Evolutionary conservation across 2,329 filamentous ascomycete species (phyloP).

Genomic region (Bisporella sp.): DNA sequence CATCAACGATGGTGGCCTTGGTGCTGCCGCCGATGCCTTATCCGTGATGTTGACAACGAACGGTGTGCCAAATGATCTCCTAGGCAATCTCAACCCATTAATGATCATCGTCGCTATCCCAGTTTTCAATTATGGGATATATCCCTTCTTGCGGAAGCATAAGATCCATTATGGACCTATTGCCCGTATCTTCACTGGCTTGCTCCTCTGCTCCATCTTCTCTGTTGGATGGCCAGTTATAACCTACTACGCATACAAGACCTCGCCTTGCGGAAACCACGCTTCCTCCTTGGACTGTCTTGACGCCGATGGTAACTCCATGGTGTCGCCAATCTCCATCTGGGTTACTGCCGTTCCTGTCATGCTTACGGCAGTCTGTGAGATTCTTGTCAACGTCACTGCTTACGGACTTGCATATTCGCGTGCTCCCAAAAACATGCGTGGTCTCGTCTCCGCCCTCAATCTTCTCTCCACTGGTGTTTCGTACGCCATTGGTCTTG

Average conservation of each 20-base stretch:
- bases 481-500: conserved; percentile 37
- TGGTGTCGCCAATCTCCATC: conserved; percentile 34
- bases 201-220: conserved; percentile 54
- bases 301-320: conserved; percentile 14
- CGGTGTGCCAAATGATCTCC: conserved; percentile 71
- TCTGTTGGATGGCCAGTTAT: conserved; percentile 49
- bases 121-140: conserved; percentile 59
- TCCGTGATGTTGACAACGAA: conserved; percentile 58
- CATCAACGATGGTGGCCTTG: conserved; percentile 36
- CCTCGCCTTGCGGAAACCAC: conserved; percentile 47
- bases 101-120: conserved; percentile 69
- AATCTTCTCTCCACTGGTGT: conserved; percentile 40
- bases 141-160: conserved; percentile 57
- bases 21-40: conserved; percentile 40
- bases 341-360: conserved; percentile 51
- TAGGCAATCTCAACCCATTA: conserved; percentile 70
- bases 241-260: conserved; percentile 56
- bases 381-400: conserved; percentile 43
- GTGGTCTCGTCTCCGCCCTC: conserved; percentile 40
- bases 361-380: conserved; percentile 41
- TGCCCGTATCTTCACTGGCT: conserved; percentile 66
- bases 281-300: conserved; percentile 17
- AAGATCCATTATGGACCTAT: conserved; percentile 65
- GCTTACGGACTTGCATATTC: conserved; percentile 45
- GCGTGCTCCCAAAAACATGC: conserved; percentile 42